Evolutionary conservation across 1,284 basidiomycete genomes (phyloP), one percentile per base, ranked within the genome.

Genomic region (Tilletiaria anomala): DNA sequence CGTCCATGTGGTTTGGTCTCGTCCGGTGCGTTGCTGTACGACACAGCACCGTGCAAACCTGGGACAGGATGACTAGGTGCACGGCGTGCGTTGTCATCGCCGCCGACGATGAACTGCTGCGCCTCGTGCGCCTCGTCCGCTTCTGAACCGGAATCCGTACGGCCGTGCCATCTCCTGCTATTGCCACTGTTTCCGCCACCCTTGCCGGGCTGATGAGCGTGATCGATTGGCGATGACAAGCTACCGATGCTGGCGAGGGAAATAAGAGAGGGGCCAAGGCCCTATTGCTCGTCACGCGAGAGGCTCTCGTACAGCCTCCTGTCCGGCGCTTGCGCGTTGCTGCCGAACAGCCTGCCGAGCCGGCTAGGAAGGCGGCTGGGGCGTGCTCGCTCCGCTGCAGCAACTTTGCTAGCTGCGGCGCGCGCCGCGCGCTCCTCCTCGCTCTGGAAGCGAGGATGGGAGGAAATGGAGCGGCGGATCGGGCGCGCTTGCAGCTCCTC

Each of bases 371-470:
- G 48, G 4, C 37, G 24, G 14, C 43, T 35, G 0, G 39, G 37
- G 48, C 83, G 82, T 56, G 82, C 76, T 0, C 87, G 42, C 14
- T 59, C 50, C 17, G 53, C 53, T 1, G 50, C 48, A 1, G 54
- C 54, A 2, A 57, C 52, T 1, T 48, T 45, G 1, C 54, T 49
- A 16, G 61, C 63, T 14, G 48, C 52, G 1, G 62, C 61, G 17
- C 60, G 71, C 50, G 83, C 80, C 0, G 80, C 82, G 48, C 79
- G 77, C 47, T 82, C 78, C 54, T 83, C 81, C 33, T 78, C 61
- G 44, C 73, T 71, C 67, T 79, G 78, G 65, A 80, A 74, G 52
- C 72, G 69, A 61, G 58, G 76, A 71, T 76, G 69, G 39, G 56
- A 53, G 31, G 43, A 43, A 40, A 48, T 60, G 20, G 56, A 46